Conservation (phyloP, 108 stramenopile species). For the Skeletonema tropicum region DNA sequence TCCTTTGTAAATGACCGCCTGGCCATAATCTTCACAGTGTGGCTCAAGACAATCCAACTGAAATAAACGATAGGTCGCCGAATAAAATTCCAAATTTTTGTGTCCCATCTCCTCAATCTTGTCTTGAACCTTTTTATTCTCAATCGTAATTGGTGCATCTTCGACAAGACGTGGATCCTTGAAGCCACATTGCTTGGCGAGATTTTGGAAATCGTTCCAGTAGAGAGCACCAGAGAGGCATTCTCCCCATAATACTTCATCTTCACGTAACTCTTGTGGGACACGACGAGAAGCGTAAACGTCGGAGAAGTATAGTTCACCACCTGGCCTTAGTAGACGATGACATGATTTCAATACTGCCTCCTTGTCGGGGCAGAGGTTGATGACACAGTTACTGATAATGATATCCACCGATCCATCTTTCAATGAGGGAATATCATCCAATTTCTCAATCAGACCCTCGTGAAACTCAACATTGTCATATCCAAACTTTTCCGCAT, state of each 20-base stretch:
- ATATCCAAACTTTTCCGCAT: constrained; percentile 89
- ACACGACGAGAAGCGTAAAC: constrained; percentile 95
- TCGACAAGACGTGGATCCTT: constrained; percentile 90
- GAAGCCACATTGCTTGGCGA: constrained; percentile 88
- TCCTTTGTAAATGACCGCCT: constrained; percentile 97
- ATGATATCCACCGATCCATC: constrained; percentile 91
- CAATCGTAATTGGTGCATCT: constrained; percentile 89
- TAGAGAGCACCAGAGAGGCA: constrained; percentile 95
- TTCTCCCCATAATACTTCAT: constrained; percentile 94
- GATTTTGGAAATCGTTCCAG: constrained; percentile 94
- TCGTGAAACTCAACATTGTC: constrained; percentile 90
- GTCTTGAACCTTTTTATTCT: constrained; percentile 75
- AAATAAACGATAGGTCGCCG: constrained; percentile 94
- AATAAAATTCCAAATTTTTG: constrained; percentile 88
- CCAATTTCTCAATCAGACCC: constrained; percentile 89
- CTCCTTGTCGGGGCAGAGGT: constrained; percentile 95
- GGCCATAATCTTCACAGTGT: constrained; percentile 96
- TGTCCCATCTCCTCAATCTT: constrained; percentile 73
- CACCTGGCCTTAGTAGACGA: constrained; percentile 89
- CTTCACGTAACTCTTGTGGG: constrained; percentile 70
- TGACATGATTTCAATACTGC: constrained; percentile 89
- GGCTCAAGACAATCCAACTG: constrained; percentile 90
- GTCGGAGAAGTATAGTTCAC: constrained; percentile 96
- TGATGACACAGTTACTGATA: constrained; percentile 98
- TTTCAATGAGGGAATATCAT: constrained; percentile 69